These are phyloP conservation scores for Fusarium mundagurra DNA, from an alignment of 2,329 filamentous ascomycete species.

Conservation along the genomic window DNA sequence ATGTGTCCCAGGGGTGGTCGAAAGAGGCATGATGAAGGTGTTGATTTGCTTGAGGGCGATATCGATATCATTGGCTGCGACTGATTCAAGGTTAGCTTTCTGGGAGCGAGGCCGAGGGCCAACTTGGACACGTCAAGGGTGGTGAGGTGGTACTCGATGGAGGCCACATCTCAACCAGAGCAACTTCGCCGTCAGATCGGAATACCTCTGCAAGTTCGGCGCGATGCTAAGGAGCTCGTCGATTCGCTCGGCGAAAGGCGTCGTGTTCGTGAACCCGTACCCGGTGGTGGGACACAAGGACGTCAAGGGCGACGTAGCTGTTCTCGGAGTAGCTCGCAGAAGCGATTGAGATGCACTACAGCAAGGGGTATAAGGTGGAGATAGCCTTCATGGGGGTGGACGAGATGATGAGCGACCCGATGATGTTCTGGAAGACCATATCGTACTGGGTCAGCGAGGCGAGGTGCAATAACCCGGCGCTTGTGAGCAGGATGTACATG, in stretches of 20 bases:
- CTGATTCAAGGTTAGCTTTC: not conserved
- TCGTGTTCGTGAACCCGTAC: no score
- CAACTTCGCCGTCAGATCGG: not conserved
- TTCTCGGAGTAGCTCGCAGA: not conserved
- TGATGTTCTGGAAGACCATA: not conserved
- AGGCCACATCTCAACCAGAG: not conserved
- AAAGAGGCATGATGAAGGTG: not conserved
- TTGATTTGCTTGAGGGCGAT: not conserved
- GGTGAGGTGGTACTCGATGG: fast-evolving
- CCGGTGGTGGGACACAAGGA: not conserved
- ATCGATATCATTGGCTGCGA: not conserved
- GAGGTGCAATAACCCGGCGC: not conserved
- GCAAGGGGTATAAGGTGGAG: not conserved
- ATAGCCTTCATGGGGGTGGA: not conserved
- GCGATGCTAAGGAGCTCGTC: no score
- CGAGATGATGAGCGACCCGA: not conserved
- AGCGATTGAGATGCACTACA: not conserved
- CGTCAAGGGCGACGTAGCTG: not conserved
- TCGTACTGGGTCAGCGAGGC: not conserved
- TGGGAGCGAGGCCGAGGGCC: fast-evolving
- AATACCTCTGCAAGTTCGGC: not conserved
- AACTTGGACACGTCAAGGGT: fast-evolving
- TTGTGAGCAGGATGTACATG: not conserved
- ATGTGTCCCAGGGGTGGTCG: not conserved
- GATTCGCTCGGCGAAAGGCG: no score